Conservation (phyloP, 129 eudicot genomes). For the Solidago caesia region DNA sequence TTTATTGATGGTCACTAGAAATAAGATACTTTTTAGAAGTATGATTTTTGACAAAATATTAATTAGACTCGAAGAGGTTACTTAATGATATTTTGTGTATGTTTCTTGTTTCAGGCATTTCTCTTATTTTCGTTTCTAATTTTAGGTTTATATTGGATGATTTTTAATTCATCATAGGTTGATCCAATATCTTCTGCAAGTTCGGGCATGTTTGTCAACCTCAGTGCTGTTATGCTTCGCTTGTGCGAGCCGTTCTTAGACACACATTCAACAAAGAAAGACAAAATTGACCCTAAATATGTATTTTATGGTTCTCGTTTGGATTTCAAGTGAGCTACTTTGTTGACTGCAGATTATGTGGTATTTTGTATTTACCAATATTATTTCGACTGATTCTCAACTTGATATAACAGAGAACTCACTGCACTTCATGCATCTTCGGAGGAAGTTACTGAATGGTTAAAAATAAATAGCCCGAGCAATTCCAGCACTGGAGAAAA, state of each 20-base stretch:
- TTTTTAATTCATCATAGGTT: conserved; percentile 48
- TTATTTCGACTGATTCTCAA: conserved; percentile 6
- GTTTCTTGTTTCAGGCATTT: no score
- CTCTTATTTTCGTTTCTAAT: not conserved
- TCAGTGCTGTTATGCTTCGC: conserved; percentile 94
- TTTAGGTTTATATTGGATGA: not conserved
- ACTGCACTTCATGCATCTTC: conserved; percentile 98
- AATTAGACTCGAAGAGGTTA: not conserved
- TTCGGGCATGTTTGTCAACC: conserved; percentile 96
- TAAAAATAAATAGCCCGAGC: conserved; percentile 35
- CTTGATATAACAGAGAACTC: conserved; percentile 48
- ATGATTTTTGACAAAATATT: not conserved
- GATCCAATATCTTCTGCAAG: conserved; percentile 93
- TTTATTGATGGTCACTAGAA: not conserved
- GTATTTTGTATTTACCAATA: conserved; percentile 8
- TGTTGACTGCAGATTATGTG: not conserved
- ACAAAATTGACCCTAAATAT: conserved; percentile 89
- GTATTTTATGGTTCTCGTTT: conserved; percentile 66
- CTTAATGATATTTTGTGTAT: not conserved
- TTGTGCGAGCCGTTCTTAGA: conserved; percentile 94
- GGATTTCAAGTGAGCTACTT: conserved; percentile 66
- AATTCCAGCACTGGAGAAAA: conserved; percentile 48
- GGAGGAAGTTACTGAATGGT: conserved; percentile 83
- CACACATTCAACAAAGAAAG: conserved; percentile 73
- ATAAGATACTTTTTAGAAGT: not conserved